These are phyloP conservation scores for Magnolia changhungtana DNA, from an alignment of 164 flowering plant genomes.

Conservation along the genomic window DNA sequence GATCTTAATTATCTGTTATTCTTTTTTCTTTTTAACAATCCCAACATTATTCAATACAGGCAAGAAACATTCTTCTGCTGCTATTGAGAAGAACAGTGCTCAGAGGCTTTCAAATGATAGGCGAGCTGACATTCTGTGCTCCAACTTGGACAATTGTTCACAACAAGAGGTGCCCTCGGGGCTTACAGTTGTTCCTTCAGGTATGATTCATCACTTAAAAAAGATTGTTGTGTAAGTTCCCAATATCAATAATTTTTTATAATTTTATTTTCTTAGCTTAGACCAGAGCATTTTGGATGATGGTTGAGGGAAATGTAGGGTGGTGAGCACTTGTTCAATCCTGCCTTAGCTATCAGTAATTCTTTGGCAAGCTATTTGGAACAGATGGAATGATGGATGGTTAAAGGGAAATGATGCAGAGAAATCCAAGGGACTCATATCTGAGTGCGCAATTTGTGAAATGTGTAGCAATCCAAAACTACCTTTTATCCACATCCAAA, in stretches of 20 bases:
- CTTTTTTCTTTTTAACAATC: conserved; percentile 3
- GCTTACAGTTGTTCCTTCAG: conserved; percentile 45
- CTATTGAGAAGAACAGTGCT: conserved; percentile 22
- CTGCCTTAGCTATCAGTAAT: too few relatives aligned
- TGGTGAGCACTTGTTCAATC: too few relatives aligned
- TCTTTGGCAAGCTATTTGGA: too few relatives aligned
- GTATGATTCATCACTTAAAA: conserved; percentile 21
- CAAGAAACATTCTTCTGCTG: conserved; percentile 29
- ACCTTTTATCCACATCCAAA: too few relatives aligned
- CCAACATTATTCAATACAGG: conserved; percentile 26
- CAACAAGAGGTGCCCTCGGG: conserved; percentile 55
- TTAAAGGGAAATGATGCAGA: too few relatives aligned
- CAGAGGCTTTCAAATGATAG: conserved; percentile 22
- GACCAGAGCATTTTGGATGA: not conserved
- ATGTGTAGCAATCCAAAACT: too few relatives aligned
- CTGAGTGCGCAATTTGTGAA: too few relatives aligned
- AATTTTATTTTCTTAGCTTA: not conserved
- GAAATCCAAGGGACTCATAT: too few relatives aligned
- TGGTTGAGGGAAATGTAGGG: not conserved
- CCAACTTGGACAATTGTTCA: conserved; percentile 23
- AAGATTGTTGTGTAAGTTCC: not conserved
- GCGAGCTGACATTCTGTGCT: conserved; percentile 25
- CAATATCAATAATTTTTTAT: not conserved
- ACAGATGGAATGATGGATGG: too few relatives aligned
- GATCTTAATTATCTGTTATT: not conserved